phyloP scores from a whole-genome alignment of 768 basidiomycete genomes.

The Lentinula sp. region DNA sequence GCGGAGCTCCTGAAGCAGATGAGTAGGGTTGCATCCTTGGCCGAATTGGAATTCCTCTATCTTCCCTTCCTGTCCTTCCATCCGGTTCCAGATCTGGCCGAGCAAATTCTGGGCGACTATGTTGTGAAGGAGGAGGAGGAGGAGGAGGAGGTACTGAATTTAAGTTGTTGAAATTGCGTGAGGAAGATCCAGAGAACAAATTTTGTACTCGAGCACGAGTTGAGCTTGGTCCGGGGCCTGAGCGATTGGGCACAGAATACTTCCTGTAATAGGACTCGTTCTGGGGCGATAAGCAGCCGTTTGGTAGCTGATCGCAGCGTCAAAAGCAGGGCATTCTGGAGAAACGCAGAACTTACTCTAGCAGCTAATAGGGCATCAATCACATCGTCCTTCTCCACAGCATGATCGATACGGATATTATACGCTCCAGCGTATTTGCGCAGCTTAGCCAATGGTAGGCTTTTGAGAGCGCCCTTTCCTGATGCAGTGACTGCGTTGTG shows the following conservation, averaged over 20 bases:
- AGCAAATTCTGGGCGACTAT: slow-evolving; percentile 37
- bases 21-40: not conserved
- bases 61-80: slow-evolving; percentile 1
- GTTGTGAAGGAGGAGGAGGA: slow-evolving; percentile 26
- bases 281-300: slow-evolving; percentile 53
- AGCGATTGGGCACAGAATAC: slow-evolving; percentile 52
- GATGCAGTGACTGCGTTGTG: slow-evolving; percentile 57
- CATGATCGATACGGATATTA: slow-evolving; percentile 52
- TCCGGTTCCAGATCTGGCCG: slow-evolving; percentile 60
- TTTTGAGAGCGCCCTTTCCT: slow-evolving; percentile 49
- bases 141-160: slow-evolving; percentile 19
- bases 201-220: slow-evolving; percentile 27
- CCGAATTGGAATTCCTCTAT: slow-evolving; percentile 7
- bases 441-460: slow-evolving; percentile 52
- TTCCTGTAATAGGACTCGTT: slow-evolving; percentile 66
- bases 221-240: slow-evolving; percentile 9
- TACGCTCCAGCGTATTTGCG: slow-evolving; percentile 69
- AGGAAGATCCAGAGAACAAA: slow-evolving; percentile 42
- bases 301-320: slow-evolving; percentile 31
- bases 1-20: slow-evolving; percentile 10
- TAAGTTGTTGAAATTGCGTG: slow-evolving; percentile 14
- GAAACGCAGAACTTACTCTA: slow-evolving; percentile 34
- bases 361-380: slow-evolving; percentile 55
- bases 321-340: not conserved
- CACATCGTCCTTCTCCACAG: slow-evolving; percentile 75